Conservation (phyloP, 208 protist species). For the Trichomonas gallinae region DNA sequence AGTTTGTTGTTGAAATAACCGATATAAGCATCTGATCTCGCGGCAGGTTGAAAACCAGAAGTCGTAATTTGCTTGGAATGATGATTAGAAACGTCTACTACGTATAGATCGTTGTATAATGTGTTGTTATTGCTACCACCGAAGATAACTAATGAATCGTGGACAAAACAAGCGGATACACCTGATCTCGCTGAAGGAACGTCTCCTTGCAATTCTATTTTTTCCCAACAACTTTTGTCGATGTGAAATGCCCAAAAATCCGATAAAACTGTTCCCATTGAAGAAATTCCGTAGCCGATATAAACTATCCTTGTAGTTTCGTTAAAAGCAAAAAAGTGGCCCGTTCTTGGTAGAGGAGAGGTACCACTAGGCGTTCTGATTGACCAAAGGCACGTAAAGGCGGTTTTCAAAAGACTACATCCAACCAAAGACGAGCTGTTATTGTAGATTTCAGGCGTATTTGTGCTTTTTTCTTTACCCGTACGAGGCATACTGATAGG, state of each 20-base stretch:
- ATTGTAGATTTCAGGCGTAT: background rate
- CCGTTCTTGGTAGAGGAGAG: background rate
- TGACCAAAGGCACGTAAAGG: background rate
- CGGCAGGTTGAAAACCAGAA: background rate
- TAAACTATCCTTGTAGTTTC: background rate
- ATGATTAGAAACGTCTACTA: background rate
- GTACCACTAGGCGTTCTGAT: background rate
- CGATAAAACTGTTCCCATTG: background rate
- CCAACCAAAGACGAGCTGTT: background rate
- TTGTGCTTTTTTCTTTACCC: background rate
- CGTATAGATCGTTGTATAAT: background rate
- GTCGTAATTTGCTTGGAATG: background rate
- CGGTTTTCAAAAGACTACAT: background rate
- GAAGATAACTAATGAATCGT: background rate
- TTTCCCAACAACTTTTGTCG: background rate
- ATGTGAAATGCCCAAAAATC: background rate
- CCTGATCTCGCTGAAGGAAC: background rate
- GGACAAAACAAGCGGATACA: background rate
- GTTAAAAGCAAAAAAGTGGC: background rate
- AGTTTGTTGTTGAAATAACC: background rate
- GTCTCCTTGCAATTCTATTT: background rate
- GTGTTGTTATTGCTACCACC: background rate
- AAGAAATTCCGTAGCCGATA: background rate
- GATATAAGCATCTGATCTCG: background rate
- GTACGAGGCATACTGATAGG: background rate